phyloP scores from a whole-genome alignment of 495 filamentous ascomycete genomes.

The Aspergillus kassunensis region DNA sequence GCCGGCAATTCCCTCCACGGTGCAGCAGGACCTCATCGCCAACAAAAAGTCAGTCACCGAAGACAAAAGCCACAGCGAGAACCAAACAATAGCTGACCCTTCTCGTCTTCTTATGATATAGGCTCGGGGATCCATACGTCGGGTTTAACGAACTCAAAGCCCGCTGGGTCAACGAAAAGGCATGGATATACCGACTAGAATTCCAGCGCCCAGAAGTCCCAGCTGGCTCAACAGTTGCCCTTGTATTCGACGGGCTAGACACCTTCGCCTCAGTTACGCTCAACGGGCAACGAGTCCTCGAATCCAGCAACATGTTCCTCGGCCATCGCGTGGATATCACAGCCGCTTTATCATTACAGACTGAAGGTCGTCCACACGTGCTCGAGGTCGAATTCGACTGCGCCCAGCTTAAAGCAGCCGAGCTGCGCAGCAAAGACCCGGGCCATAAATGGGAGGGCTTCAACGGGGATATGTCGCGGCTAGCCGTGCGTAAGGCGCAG shows the following conservation, averaged over 20 bases:
- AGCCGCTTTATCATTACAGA: constrained; percentile 33
- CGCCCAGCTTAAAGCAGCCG: constrained; percentile 43
- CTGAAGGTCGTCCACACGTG: constrained; percentile 38
- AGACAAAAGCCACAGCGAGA: background rate
- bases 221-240: constrained; percentile 30
- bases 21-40: constrained; percentile 72
- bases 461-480: constrained; percentile 70
- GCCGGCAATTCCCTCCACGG: constrained; percentile 62
- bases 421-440: constrained; percentile 36
- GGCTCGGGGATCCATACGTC: constrained; percentile 55
- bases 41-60: constrained; percentile 42
- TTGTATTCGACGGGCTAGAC: constrained; percentile 80
- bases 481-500: constrained; percentile 76
- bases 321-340: constrained; percentile 68
- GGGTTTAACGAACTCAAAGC: constrained; percentile 75
- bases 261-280: constrained; percentile 76
- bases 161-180: constrained; percentile 77
- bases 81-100: background rate
- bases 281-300: constrained; percentile 63
- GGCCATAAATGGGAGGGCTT: constrained; percentile 57
- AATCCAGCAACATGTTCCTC: constrained; percentile 80
- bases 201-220: constrained; percentile 46
- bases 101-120: constrained; percentile 15
- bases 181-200: constrained; percentile 66
- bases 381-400: constrained; percentile 53